Conservation (phyloP, 2,329 filamentous ascomycete genomes). For the Ophiosphaerella korrae region DNA sequence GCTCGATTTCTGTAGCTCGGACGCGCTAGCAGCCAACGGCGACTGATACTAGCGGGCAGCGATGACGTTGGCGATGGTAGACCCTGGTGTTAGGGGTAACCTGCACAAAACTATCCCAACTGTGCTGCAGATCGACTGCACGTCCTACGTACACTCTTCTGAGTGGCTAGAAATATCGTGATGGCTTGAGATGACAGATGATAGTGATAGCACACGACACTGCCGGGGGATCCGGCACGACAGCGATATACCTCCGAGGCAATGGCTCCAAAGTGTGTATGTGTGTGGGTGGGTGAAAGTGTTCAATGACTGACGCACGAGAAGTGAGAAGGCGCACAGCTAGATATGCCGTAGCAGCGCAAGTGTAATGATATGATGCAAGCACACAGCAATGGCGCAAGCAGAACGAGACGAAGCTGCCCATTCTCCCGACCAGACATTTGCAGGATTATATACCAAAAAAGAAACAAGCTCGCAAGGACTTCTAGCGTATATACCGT, state of each 20-base stretch:
- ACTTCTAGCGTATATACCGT: slow-evolving; percentile 27
- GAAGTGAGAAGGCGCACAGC: not conserved
- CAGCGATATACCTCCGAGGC: not conserved
- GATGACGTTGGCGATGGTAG: slow-evolving; percentile 10
- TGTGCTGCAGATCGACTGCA: slow-evolving; percentile 18
- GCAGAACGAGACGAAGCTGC: slow-evolving; percentile 11
- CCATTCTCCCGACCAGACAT: slow-evolving; percentile 1
- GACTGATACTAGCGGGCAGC: slow-evolving; percentile 1
- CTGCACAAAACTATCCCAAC: slow-evolving; percentile 9
- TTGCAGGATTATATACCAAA: slow-evolving; percentile 23
- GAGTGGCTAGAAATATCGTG: slow-evolving; percentile 20
- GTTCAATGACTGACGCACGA: not conserved
- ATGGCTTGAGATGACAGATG: slow-evolving; percentile 11
- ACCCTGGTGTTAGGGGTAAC: not conserved
- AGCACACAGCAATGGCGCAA: slow-evolving; percentile 9
- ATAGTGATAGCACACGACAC: slow-evolving; percentile 13
- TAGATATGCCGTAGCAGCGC: not conserved
- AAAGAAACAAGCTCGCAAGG: slow-evolving; percentile 17
- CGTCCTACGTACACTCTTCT: slow-evolving; percentile 19
- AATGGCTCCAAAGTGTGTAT: not conserved
- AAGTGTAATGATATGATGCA: slow-evolving; percentile 1
- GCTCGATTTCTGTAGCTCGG: slow-evolving; percentile 1
- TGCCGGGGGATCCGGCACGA: slow-evolving; percentile 21
- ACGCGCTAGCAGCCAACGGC: not conserved
- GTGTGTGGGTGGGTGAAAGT: not conserved